Conservation (phyloP, 345 rosid genomes). For the Rubroshorea leprosula region DNA sequence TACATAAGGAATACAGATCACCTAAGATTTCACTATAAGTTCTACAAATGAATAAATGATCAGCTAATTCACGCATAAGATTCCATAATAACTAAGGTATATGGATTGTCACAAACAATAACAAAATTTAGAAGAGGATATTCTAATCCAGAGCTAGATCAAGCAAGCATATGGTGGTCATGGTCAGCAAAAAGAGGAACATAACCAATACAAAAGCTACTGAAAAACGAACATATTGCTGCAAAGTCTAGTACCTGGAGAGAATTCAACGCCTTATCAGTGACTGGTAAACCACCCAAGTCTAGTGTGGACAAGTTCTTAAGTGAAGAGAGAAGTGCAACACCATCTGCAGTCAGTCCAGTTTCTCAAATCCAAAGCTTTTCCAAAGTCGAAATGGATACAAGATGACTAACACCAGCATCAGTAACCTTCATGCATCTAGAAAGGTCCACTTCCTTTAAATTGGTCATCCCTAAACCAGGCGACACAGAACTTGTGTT, state of each 20-base stretch:
- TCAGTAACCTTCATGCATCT: constrained; percentile 74
- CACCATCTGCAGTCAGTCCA: constrained; percentile 50
- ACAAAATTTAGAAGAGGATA: too few species aligned
- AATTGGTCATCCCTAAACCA: constrained; percentile 52
- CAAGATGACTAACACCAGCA: constrained; percentile 61
- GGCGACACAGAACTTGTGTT: not conserved
- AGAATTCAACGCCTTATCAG: constrained; percentile 51
- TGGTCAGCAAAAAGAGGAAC: not conserved
- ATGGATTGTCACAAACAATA: too few species aligned
- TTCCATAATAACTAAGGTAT: too few species aligned
- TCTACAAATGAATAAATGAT: too few species aligned
- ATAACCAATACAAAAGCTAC: not conserved
- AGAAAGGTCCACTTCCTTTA: constrained; percentile 77
- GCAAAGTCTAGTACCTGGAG: constrained; percentile 54
- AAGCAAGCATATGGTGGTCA: not conserved
- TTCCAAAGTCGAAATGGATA: constrained; percentile 57
- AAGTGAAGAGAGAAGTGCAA: constrained; percentile 62
- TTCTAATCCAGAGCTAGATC: not conserved
- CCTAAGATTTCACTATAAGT: too few species aligned
- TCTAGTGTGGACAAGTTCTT: constrained; percentile 50
- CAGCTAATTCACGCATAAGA: too few species aligned
- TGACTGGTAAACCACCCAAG: constrained; percentile 87
- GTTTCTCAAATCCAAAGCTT: constrained; percentile 63
- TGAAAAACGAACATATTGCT: not conserved
- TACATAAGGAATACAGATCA: too few species aligned